These are phyloP conservation scores for Debaryomyces tyrocola DNA, from an alignment of 805 yeast species.

Conservation along the genomic window DNA sequence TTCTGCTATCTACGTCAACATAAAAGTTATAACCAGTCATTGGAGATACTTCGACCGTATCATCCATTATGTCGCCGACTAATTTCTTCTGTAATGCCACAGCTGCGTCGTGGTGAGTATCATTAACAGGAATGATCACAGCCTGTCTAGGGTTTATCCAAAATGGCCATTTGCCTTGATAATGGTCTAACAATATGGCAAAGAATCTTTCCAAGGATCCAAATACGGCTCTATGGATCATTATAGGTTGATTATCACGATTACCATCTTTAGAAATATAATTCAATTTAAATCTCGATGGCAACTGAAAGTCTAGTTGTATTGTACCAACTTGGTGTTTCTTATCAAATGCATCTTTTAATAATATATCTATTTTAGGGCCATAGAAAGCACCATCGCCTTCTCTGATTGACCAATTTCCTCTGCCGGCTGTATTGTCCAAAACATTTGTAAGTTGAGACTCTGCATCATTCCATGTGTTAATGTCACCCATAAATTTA, in stretches of 20 bases:
- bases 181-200: conserved; percentile 88
- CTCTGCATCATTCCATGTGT: conserved; percentile 87
- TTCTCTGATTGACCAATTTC: conserved; percentile 70
- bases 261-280: conserved; percentile 57
- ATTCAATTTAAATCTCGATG: conserved; percentile 74
- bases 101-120: conserved; percentile 58
- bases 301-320: conserved; percentile 93
- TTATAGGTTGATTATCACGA: conserved; percentile 69
- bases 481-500: conserved; percentile 70
- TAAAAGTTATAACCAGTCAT: conserved; percentile 61
- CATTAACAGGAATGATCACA: conserved; percentile 75
- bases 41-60: conserved; percentile 46
- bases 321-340: conserved; percentile 94
- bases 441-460: conserved; percentile 58
- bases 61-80: conserved; percentile 39
- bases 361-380: conserved; percentile 87
- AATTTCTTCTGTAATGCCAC: conserved; percentile 45
- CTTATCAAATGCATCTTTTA: conserved; percentile 77
- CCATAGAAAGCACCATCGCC: conserved; percentile 99
- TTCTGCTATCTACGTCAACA: conserved; percentile 74
- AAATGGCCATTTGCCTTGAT: conserved; percentile 94
- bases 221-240: conserved; percentile 93
- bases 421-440: conserved; percentile 42
- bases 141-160: conserved; percentile 96
- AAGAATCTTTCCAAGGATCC: conserved; percentile 93